phyloP scores from a whole-genome alignment of 2,329 filamentous ascomycete genomes.

The Colletotrichum australisinense region DNA sequence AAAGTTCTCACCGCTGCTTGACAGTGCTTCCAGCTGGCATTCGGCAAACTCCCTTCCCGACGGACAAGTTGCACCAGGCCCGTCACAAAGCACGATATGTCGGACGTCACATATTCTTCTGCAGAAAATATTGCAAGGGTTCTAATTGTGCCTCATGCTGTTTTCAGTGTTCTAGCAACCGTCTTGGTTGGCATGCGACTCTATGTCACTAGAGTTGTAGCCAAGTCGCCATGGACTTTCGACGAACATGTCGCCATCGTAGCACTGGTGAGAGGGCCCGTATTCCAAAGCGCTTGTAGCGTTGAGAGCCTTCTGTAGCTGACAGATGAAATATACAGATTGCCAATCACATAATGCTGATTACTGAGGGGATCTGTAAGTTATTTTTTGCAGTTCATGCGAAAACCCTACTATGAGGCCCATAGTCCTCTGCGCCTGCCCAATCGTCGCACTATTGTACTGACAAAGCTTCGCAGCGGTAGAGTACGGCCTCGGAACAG shows the following conservation, averaged over 20 bases:
- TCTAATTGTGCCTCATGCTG: conserved; percentile 4
- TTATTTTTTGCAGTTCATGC: background rate
- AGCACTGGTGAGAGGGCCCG: background rate
- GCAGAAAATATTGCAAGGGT: background rate
- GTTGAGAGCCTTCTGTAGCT: background rate
- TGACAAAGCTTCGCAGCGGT: background rate
- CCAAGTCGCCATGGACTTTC: background rate
- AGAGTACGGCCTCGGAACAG: background rate
- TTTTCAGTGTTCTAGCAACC: conserved; percentile 14
- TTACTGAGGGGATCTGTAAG: conserved; percentile 7
- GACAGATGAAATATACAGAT: background rate
- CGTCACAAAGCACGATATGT: background rate
- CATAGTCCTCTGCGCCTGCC: background rate
- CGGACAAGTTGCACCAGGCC: background rate
- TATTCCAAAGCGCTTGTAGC: too few relatives aligned
- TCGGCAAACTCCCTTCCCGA: too few relatives aligned
- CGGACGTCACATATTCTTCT: conserved; percentile 6
- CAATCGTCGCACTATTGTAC: too few relatives aligned
- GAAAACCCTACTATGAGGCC: background rate
- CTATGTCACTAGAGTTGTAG: background rate
- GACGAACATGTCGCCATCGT: conserved; percentile 7
- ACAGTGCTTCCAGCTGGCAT: background rate
- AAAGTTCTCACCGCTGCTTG: background rate
- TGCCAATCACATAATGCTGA: conserved; percentile 10
- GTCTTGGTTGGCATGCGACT: background rate